Evolutionary conservation across 495 filamentous ascomycete species (phyloP).

Genomic region (Astrothelium macrocarpum): DNA sequence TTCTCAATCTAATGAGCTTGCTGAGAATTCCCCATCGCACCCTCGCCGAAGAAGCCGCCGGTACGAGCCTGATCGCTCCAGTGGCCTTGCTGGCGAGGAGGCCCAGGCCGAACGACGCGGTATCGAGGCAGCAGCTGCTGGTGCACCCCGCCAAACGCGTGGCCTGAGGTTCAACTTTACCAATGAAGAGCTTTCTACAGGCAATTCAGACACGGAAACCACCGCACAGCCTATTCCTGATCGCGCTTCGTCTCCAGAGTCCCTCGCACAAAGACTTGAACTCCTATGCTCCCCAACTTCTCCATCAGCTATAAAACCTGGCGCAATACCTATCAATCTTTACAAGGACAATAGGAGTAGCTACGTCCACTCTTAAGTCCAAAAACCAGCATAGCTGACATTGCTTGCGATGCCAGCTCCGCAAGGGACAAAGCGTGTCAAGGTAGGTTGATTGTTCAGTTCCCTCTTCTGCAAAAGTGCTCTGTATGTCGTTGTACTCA

Average conservation of each 20-base stretch:
- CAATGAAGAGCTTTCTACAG: background rate
- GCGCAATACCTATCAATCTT: background rate
- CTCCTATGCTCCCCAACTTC: background rate
- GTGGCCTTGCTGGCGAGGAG: slow-evolving; percentile 3
- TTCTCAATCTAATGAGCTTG: background rate
- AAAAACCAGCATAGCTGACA: background rate
- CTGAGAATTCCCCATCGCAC: background rate
- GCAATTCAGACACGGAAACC: background rate
- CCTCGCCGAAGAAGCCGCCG: background rate
- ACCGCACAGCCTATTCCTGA: background rate
- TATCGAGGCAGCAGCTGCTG: background rate
- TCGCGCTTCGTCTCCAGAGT: background rate
- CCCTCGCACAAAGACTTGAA: background rate
- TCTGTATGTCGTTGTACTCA: background rate
- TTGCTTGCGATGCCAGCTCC: slow-evolving; percentile 5
- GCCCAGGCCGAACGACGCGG: background rate
- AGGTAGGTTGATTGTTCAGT: background rate
- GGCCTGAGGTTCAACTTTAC: background rate
- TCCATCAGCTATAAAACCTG: background rate
- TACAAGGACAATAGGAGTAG: background rate
- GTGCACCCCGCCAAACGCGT: background rate
- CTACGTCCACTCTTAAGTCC: background rate
- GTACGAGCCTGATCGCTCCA: background rate
- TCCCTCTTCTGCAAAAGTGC: too few relatives aligned
- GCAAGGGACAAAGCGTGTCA: slow-evolving; percentile 7